Base-by-base conservation (phyloP, 345 rosid species). In the Cardamine occulta region DNA sequence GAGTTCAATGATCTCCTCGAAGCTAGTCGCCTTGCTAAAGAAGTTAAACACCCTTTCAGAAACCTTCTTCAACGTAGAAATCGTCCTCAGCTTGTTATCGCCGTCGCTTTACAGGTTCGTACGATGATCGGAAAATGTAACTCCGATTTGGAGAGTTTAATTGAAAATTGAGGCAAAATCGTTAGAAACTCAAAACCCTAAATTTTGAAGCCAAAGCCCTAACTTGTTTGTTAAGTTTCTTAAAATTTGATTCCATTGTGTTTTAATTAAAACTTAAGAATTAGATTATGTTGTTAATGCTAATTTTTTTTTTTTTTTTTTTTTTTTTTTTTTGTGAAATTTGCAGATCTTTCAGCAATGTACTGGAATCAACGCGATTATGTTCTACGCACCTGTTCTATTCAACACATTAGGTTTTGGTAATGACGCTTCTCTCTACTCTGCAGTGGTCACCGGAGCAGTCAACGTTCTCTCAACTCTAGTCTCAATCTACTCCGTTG, bases 351-450 rank as follows among this genome's bases (percentile, higher is more conserved):
- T 95, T 85, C 99, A 95, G 77, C 98, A 90, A 79, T 86, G 75
- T 75, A 95, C 98, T 1, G 98, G 98, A 47, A 95, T 95, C 81
- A 95, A 90, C 53, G 97, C 99, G 17, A 95, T 95, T 68, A 89
- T 95, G 99, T 90, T 95, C 78, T 95, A 92, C 37, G 98, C 99
- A 2, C 99, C 97, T 0, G 99, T 95, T 23, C 82, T 95, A 2
- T 92, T 95, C 76, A 6, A 81, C 56, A 95, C 98, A 0, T 62
- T 95, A 52, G 99, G 99, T 1, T 92, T 92, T 49, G 93, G 93
- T 2, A 76, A 3, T 26, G 89, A 85, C 39, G 97, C 98, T 28
- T 29, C 99, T n/a, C 97, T 95, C 39, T 92, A 92, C 87, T 95
- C 99, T 0, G 88, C 99, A 17, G 98, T 92, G 47, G 86, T 95